These are phyloP conservation scores for Colletotrichum graminicola DNA, from an alignment of 2,329 filamentous ascomycete species.

Conservation along the genomic window DNA sequence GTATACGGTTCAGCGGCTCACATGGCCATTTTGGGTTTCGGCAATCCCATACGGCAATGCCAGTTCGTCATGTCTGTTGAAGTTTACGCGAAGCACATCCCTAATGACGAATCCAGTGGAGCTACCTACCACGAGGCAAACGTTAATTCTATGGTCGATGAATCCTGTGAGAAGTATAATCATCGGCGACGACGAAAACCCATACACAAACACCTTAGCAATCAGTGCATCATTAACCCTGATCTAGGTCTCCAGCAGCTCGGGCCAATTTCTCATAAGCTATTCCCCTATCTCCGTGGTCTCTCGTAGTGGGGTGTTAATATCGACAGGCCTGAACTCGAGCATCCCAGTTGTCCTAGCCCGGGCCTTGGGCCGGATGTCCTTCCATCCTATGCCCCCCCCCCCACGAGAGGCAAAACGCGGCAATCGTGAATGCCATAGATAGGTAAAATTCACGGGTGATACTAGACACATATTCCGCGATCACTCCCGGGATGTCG, in stretches of 20 bases:
- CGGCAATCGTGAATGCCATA: conserved; percentile 47
- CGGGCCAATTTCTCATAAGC: no score
- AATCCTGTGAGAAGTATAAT: no score
- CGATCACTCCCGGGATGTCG: conserved; percentile 52
- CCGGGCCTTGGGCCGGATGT: conserved; percentile 57
- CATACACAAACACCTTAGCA: no score
- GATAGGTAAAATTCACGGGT: conserved; percentile 48
- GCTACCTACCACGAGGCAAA: no score
- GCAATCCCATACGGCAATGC: no score
- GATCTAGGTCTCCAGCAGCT: no score
- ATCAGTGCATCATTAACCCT: not conserved
- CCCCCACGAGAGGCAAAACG: conserved; percentile 54
- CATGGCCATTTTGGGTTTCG: no score
- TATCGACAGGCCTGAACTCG: conserved; percentile 10
- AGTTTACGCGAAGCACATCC: not conserved
- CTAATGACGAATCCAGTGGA: conserved; percentile 42
- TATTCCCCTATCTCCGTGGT: no score
- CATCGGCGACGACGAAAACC: no score
- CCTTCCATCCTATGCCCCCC: conserved; percentile 62
- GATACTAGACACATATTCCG: conserved; percentile 55
- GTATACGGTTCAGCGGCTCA: no score
- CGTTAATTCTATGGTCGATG: no score
- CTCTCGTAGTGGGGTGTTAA: not conserved
- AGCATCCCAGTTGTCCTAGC: conserved; percentile 45
- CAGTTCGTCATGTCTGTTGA: no score